Base-by-base conservation (phyloP, 2,329 filamentous ascomycete genomes). In the Metarhizium sp. region DNA sequence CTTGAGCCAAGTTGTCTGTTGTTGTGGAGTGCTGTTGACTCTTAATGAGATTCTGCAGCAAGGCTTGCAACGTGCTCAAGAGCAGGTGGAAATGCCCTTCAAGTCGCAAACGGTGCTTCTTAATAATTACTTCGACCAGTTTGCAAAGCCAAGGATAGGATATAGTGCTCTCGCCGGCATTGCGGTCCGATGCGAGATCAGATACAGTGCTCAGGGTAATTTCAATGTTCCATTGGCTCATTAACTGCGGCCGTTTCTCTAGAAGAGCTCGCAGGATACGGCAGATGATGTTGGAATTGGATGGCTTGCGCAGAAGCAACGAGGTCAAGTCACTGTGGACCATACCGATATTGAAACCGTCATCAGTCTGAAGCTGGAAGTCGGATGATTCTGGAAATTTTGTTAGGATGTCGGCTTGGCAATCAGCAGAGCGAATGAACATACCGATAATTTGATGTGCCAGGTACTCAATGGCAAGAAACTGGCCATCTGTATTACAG, bases 11-110 rank as follows among this genome's bases (percentile, higher is more conserved):
- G 58, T 62, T 50, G 46, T 62, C 59, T 38, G 20, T 20, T 16
- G 61, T 20, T 45, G 42, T 45, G 42, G 10, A 1, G n/a, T 62
- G 50, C 18, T 58, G 46, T 55, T 68, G 64, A n/a, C 60, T 60
- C 2, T 70, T 62, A 38, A 85, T 70, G 18, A 86, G 74, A 40
- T 74, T 73, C 25, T 71, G 69, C 40, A 86, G 73, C n/a, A 86
- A 76, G 3, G 76, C 69, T 61, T 84, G 78, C 56, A 86, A 69
- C 2, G 75, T 69, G 40, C 75, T 68, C 50, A 84, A 68, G 5
- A 85, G 71, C 48, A 85, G 69, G 62, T 84, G 82, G 61, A 82
- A 81, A 59, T 83, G 82, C 2, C 81, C 82, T 61, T 84, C 78
- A 2, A 86, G 71, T 10, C 83, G 80, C 47, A 82, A 73, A 4